phyloP scores from a whole-genome alignment of 768 basidiomycete genomes.

The Wakefieldia striispora region DNA sequence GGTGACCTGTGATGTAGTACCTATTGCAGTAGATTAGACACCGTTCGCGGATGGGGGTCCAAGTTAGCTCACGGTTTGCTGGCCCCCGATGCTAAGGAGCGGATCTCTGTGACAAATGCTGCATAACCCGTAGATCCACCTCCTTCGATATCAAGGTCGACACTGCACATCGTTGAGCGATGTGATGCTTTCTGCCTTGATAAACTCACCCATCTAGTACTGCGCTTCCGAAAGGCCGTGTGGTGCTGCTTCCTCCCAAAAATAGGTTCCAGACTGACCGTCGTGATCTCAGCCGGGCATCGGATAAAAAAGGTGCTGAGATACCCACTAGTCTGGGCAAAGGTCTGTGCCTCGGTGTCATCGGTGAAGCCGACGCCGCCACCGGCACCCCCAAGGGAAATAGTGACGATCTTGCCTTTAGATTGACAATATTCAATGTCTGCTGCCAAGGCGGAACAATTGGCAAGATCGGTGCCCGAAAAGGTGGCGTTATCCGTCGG shows the following conservation, averaged over 20 bases:
- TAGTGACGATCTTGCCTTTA: conserved; percentile 46
- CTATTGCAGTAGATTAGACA: conserved; percentile 28
- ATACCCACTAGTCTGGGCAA: conserved; percentile 24
- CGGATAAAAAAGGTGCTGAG: conserved; percentile 9
- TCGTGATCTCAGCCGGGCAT: background rate
- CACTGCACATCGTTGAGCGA: conserved; percentile 28
- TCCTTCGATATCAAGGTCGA: conserved; percentile 79
- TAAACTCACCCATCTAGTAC: conserved; percentile 43
- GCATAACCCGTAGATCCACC: conserved; percentile 50
- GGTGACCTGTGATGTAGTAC: conserved; percentile 57
- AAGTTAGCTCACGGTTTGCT: conserved; percentile 19
- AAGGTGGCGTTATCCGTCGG: conserved; percentile 39
- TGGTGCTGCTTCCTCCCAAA: conserved; percentile 43
- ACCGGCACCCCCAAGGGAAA: conserved; percentile 44
- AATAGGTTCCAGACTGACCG: conserved; percentile 43
- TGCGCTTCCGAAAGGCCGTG: conserved; percentile 44
- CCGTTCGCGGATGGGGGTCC: background rate
- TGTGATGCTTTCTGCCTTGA: background rate
- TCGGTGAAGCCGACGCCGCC: conserved; percentile 39
- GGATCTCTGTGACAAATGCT: conserved; percentile 39
- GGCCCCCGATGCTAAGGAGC: conserved; percentile 23
- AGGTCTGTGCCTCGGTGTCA: conserved; percentile 37
- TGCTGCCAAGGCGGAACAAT: conserved; percentile 39
- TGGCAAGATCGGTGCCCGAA: conserved; percentile 39
- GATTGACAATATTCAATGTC: conserved; percentile 46